These are phyloP conservation scores for Ensete glaucum DNA, from an alignment of 176 grass and related monocot species.

Conservation along the genomic window DNA sequence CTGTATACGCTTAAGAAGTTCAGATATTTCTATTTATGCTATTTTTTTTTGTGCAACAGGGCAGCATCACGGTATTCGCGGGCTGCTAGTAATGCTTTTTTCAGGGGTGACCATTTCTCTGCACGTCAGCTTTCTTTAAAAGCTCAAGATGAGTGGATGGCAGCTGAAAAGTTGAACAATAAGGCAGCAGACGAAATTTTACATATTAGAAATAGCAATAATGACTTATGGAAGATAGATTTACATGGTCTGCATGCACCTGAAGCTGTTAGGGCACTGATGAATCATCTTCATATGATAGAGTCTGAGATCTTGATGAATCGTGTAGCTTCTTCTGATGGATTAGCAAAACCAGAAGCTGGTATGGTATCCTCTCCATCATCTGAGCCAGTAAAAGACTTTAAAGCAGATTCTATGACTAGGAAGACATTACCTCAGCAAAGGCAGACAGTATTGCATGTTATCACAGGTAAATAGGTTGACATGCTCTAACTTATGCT, in stretches of 20 bases:
- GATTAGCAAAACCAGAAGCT: constrained; percentile 20
- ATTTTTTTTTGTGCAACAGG: constrained; percentile 28
- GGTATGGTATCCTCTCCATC: not conserved
- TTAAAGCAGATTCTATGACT: constrained; percentile 7
- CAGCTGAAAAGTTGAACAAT: constrained; percentile 59
- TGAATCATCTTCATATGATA: constrained; percentile 49
- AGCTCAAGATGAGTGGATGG: constrained; percentile 45
- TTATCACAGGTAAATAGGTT: constrained; percentile 53
- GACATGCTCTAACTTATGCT: not conserved
- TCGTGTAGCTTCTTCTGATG: constrained; percentile 21
- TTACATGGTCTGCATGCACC: constrained; percentile 85
- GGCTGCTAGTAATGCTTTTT: constrained; percentile 72
- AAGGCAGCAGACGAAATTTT: constrained; percentile 78
- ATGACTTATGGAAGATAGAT: constrained; percentile 61
- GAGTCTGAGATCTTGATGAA: constrained; percentile 34
- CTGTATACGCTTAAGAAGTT: not conserved
- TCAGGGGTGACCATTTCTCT: constrained; percentile 54
- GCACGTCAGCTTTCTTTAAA: constrained; percentile 49
- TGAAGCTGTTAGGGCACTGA: constrained; percentile 54
- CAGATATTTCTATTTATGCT: not conserved
- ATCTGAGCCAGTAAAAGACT: constrained; percentile 12
- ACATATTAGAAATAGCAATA: constrained; percentile 48
- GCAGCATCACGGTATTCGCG: constrained; percentile 68
- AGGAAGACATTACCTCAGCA: constrained; percentile 28
- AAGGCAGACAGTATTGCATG: constrained; percentile 54